Evolutionary conservation across 495 filamentous ascomycete species (phyloP).

Genomic region (Staphylotrichum longicolle): DNA sequence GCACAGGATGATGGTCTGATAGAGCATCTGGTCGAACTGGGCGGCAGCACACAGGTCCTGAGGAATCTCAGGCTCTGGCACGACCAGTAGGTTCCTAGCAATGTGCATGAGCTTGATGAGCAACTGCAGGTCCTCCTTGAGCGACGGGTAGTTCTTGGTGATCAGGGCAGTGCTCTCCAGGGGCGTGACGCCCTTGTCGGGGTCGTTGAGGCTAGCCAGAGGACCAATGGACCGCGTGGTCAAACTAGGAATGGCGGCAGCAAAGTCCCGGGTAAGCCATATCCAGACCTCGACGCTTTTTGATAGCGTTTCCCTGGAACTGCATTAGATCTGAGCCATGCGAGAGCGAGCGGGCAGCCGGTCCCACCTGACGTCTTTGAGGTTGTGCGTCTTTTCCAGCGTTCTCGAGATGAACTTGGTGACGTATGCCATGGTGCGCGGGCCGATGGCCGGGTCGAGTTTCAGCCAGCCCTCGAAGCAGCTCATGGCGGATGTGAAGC

Average conservation of each 20-base stretch:
- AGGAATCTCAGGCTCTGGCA: slow-evolving; percentile 66
- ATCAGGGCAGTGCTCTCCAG: slow-evolving; percentile 69
- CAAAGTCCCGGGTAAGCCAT: slow-evolving; percentile 51
- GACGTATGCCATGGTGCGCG: slow-evolving; percentile 47
- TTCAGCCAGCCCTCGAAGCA: slow-evolving; percentile 56
- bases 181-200: slow-evolving; percentile 53
- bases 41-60: slow-evolving; percentile 83
- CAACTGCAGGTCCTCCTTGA: slow-evolving; percentile 79
- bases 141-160: slow-evolving; percentile 66
- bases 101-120: slow-evolving; percentile 83
- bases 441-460: slow-evolving; percentile 47
- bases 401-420: slow-evolving; percentile 52
- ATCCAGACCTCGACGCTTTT: slow-evolving; percentile 66
- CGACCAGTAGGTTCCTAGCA: slow-evolving; percentile 78
- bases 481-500: slow-evolving; percentile 52
- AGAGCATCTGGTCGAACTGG: slow-evolving; percentile 77
- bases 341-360: slow-evolving; percentile 17
- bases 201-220: slow-evolving; percentile 33
- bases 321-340: slow-evolving; percentile 1
- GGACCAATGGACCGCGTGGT: slow-evolving; percentile 41
- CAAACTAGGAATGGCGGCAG: slow-evolving; percentile 38
- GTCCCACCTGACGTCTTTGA: slow-evolving; percentile 51
- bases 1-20: slow-evolving; percentile 77
- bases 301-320: slow-evolving; percentile 52
- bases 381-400: slow-evolving; percentile 52